Base-by-base conservation (phyloP, 2,329 filamentous ascomycete genomes). In the Aspergillus fumigatus region DNA sequence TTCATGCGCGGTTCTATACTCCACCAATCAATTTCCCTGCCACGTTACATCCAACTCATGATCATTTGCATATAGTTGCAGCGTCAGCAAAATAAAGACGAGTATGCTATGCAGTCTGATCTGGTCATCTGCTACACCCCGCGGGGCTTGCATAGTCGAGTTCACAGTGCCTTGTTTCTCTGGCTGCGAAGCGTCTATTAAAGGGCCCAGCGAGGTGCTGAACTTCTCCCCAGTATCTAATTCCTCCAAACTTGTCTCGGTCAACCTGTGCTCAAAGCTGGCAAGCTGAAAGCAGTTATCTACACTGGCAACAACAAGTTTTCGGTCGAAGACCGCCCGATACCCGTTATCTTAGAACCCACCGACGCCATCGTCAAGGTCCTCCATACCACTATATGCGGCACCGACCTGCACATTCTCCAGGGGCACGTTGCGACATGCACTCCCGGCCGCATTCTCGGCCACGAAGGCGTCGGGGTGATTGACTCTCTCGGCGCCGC, bases 401-500 rank as follows among this genome's bases (percentile, higher is more conserved):
- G 80, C 21, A 78, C 78, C 0, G 81, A 84, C 62, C 67, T 83
- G 21, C 82, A 84, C 63, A 84, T 84, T 53, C 66, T 75, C 41
- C 77, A 79, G 53, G 82, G 81, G 21, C 72, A 83, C 62, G 80
- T 84, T 0, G 74, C 80, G 0, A 78, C 76, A 1, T 77, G 74
- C 53, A 61, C 69, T 2, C 68, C 74, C 0, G 80, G 81, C 10
- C 72, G 73, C 0, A 75, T 81, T 4, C 70, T 83, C 0, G 81
- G 81, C 50, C 81, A 84, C 58, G 81, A 84, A 63, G 81, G 80
- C 43, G 77, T 83, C 1, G 82, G 81, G 2, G 63, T 79, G 0
- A 69, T 84, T 23, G 74, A 80, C 11, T 70, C 75, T 10, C 64
- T 75, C 0, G 82, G 82, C 3, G 49, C 68, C 0, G 74, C 74